Conservation (phyloP, 2,329 filamentous ascomycete genomes). For the Aureobasidium namibiae region DNA sequence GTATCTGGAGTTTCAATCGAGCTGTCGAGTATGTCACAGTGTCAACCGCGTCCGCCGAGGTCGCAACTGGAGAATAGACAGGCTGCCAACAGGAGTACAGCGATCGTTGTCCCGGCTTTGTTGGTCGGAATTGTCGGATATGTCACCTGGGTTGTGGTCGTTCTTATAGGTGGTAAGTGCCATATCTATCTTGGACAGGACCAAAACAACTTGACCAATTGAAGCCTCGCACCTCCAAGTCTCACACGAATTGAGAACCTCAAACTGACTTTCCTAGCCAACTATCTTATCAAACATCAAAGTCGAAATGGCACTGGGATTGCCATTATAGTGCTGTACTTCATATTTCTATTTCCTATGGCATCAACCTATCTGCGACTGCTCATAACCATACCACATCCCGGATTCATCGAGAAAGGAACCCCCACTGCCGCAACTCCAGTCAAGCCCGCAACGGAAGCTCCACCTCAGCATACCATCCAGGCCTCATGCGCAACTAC, state of each 20-base stretch:
- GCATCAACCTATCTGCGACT: constrained; percentile 63
- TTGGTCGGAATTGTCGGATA: constrained; percentile 60
- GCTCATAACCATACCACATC: constrained; percentile 56
- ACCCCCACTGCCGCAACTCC: constrained; percentile 26
- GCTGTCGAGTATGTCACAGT: background rate
- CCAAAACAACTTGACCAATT: background rate
- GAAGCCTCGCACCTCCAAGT: background rate
- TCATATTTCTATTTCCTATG: constrained; percentile 61
- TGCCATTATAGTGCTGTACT: constrained; percentile 64
- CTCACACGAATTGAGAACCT: background rate
- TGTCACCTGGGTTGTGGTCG: constrained; percentile 62
- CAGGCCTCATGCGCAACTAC: constrained; percentile 18
- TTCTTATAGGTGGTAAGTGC: constrained; percentile 57
- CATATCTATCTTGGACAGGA: background rate
- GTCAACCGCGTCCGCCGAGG: constrained; percentile 5
- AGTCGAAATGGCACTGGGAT: constrained; percentile 52
- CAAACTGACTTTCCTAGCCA: constrained; percentile 41
- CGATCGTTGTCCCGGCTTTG: constrained; percentile 61
- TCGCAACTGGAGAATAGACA: constrained; percentile 15
- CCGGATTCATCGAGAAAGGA: constrained; percentile 63
- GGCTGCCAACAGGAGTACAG: constrained; percentile 47
- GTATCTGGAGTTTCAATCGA: background rate
- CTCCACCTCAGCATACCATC: constrained; percentile 7
- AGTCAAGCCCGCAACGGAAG: constrained; percentile 17
- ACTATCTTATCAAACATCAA: constrained; percentile 54